Base-by-base conservation (phyloP, 192 early-diverging fungal species). In the Coemansia aciculifera region DNA sequence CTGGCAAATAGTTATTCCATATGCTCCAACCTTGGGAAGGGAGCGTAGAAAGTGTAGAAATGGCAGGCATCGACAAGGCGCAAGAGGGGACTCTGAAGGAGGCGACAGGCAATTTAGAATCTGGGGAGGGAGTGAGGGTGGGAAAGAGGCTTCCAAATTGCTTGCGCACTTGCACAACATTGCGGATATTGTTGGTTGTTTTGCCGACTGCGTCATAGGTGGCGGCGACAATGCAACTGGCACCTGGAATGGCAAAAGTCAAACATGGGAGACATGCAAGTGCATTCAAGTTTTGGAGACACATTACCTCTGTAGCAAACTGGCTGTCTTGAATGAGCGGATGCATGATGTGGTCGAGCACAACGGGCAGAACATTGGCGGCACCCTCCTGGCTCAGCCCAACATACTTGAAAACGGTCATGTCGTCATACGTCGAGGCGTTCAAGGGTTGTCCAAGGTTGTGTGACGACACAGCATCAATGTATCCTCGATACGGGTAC, bases 271-370 rank as follows among this genome's bases (percentile, higher is more conserved):
- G 43, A 12, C 29, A 31, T 29, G 31, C 27, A 57, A 34, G 29
- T 17, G 31, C 54, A 17, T 31, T 57, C 27, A 6, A 10, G 54
- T 17, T 32, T 32, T 21, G 19, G 54, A 48, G 70, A 54, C 63
- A 63, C 64, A 63, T 80, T 43, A 95, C 93, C 71, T 93, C 90
- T 36, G 90, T 93, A 57, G 88, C 85, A 73, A 93, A 94, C 61
- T 93, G 89, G 49, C 83, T 83, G 65, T 90, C 87, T 40, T 85
- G 68, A 49, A 95, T 81, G 13, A 88, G 87, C 39, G 93, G 93
- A 63, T 90, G 76, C 59, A 94, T 78, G 43, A 95, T 81, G 69
- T 95, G 94, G 69, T 94, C 94, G 43, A 94, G 76, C 39, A 89
- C 91, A 0, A 91, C 87, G 21, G 93, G 92, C 19, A 95, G 75